phyloP scores from a whole-genome alignment of 2,329 filamentous ascomycete genomes.

The Colletotrichum sp. region DNA sequence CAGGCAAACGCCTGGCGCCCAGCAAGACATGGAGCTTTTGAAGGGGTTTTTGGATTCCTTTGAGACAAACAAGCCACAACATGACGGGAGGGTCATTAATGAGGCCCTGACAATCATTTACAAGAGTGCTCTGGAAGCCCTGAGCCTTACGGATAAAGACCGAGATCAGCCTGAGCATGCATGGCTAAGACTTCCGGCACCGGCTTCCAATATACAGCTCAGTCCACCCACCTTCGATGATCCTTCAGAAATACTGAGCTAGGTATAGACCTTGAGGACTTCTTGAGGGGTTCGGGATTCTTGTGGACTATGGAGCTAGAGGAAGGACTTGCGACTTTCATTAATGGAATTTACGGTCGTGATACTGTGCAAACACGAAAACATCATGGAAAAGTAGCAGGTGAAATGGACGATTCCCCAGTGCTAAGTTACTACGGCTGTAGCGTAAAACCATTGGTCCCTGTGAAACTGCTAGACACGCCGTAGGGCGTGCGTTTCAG shows the following conservation, averaged over 20 bases:
- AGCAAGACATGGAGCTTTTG: background rate
- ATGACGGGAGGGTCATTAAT: accelerated
- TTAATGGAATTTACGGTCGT: too few species aligned
- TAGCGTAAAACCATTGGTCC: too few species aligned
- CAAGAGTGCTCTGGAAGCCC: accelerated
- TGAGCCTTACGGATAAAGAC: accelerated
- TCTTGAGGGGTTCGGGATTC: too few species aligned
- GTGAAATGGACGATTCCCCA: too few species aligned
- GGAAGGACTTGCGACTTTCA: too few species aligned
- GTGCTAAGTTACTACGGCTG: too few species aligned
- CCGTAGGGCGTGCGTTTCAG: background rate
- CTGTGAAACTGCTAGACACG: background rate
- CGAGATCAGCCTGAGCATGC: accelerated
- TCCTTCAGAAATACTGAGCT: too few species aligned
- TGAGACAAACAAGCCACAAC: background rate
- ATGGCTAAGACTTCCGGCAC: accelerated
- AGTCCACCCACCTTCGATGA: too few species aligned
- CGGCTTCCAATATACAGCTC: accelerated
- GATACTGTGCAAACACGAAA: too few species aligned
- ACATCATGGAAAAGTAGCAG: too few species aligned
- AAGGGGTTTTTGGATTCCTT: accelerated
- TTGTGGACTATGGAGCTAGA: too few species aligned
- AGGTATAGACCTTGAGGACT: too few species aligned
- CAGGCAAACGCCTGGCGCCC: accelerated
- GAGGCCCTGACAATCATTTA: background rate